Base-by-base conservation (phyloP, 2,329 filamentous ascomycete species). In the Venturia effusa region DNA sequence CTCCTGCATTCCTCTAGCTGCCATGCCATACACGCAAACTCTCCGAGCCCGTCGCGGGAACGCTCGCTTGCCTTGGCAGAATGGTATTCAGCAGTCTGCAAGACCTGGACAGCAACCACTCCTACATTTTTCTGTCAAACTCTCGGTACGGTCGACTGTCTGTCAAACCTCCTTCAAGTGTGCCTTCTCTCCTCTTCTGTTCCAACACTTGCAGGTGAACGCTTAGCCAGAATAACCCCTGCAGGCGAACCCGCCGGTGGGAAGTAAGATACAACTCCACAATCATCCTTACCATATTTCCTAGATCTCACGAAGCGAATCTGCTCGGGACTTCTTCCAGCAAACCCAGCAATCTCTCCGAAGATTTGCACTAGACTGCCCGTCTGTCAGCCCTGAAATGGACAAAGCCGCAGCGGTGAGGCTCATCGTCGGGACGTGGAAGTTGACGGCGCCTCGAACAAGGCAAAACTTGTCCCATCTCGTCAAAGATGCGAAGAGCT, bases 261-360 rank as follows among this genome's bases (percentile, higher is more conserved):
- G 48, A 55, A 55, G 51, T 57, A n/a, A n/a, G n/a, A n/a, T n/a
- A 57, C 51, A 34, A 34, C 51, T 34, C 51, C 51, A 57, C 51
- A 34, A 34, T 34, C 51, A 57, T 57, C 51, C 51, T 22, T 32
- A 57, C n/a, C 51, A 4, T 34, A 57, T 57, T 57, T 57, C 51
- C 15, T n/a, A 34, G 30, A 57, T 57, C 30, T 30, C 19, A 57
- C 51, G 13, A n/a, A n/a, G 51, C 51, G 27, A 32, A 32, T 10
- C 30, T 34, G 30, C 22, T 57, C 51, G 27, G 51, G 51, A 57
- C 51, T 57, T 57, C 51, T 22, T 22, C 30, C 51, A 57, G 3
- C 51, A 57, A 19, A 34, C 51, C 51, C 30, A 57, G 51, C 51
- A 57, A 57, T 57, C 15, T 15, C 51, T 34, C 30, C 0, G 8